A percentile compares a stretch with the other conserved stretches of the same genome.
Conservation (phyloP, 495 filamentous ascomycete genomes). For the Xylaria longipes region DNA sequence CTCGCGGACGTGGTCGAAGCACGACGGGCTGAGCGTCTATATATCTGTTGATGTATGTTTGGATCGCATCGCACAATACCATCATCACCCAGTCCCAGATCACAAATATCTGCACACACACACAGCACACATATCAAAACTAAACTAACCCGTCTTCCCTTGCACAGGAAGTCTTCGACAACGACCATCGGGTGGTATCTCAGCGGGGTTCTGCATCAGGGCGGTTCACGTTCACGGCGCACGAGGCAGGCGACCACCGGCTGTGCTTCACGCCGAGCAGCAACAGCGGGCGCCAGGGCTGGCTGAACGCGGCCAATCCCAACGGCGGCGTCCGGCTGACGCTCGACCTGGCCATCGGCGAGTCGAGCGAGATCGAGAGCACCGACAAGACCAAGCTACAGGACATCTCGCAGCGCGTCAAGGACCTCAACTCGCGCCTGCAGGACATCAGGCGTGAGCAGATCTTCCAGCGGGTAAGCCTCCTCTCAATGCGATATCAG, state of each 20-base stretch:
- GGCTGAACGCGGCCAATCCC: conserved; percentile 68
- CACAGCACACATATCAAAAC: neutral
- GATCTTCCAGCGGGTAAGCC: conserved; percentile 89
- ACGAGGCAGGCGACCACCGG: conserved; percentile 90
- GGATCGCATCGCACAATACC: neutral
- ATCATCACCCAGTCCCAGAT: conserved; percentile 3
- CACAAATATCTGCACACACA: neutral
- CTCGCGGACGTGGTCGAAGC: conserved; percentile 66
- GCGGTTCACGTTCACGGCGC: conserved; percentile 94
- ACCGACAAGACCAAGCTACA: conserved; percentile 92
- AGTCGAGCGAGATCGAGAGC: conserved; percentile 93
- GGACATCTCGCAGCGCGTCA: conserved; percentile 88
- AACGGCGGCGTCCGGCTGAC: conserved; percentile 80
- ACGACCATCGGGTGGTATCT: conserved; percentile 92
- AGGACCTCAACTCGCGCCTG: conserved; percentile 86
- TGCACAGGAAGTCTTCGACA: conserved; percentile 86
- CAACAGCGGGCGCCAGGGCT: conserved; percentile 63
- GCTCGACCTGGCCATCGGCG: conserved; percentile 93
- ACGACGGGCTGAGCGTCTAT: conserved; percentile 77
- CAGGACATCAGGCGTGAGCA: conserved; percentile 93
- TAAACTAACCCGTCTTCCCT: neutral
- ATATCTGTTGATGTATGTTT: conserved; percentile 81
- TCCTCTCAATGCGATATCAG: neutral
- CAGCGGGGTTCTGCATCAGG: conserved; percentile 78
- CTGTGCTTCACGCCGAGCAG: conserved; percentile 90